These are phyloP conservation scores for Corynascus novoguineensis DNA, from an alignment of 495 filamentous ascomycete species.

Conservation along the genomic window DNA sequence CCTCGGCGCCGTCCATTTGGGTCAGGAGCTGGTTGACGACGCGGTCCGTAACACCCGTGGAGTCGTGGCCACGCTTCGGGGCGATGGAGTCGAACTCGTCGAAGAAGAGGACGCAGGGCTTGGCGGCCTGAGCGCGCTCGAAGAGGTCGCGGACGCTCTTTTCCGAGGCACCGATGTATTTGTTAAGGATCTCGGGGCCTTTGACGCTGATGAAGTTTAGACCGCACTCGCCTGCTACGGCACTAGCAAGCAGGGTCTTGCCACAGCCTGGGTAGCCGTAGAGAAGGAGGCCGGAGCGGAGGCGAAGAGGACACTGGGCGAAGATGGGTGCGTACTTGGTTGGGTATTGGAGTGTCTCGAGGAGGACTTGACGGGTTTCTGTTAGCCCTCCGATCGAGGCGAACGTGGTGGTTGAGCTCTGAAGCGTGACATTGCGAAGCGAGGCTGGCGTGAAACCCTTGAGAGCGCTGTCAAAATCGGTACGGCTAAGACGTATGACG, in stretches of 20 bases:
- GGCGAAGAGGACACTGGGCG: conserved; percentile 83
- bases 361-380: conserved; percentile 74
- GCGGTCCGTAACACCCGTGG: conserved; percentile 93
- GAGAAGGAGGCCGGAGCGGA: conserved; percentile 84
- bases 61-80: conserved; percentile 93
- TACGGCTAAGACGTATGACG: conserved; percentile 54
- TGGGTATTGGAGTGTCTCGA: conserved; percentile 94
- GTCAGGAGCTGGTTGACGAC: conserved; percentile 97
- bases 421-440: conserved; percentile 86
- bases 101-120: conserved; percentile 92
- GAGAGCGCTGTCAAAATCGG: conserved; percentile 77
- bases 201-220: conserved; percentile 98
- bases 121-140: conserved; percentile 80
- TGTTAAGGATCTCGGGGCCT: conserved; percentile 95
- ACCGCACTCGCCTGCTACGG: conserved; percentile 92
- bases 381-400: conserved; percentile 83
- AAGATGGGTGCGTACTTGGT: conserved; percentile 98
- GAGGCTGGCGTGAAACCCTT: conserved; percentile 92
- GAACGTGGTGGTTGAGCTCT: conserved; percentile 82
- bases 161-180: conserved; percentile 95
- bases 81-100: conserved; percentile 98
- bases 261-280: conserved; percentile 96
- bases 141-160: conserved; percentile 94
- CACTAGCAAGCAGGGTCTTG: conserved; percentile 88
- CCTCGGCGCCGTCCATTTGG: conserved; percentile 98